These are phyloP conservation scores for Picochlorum sp. DNA, from an alignment of 139 green algal genomes.

Conservation along the genomic window DNA sequence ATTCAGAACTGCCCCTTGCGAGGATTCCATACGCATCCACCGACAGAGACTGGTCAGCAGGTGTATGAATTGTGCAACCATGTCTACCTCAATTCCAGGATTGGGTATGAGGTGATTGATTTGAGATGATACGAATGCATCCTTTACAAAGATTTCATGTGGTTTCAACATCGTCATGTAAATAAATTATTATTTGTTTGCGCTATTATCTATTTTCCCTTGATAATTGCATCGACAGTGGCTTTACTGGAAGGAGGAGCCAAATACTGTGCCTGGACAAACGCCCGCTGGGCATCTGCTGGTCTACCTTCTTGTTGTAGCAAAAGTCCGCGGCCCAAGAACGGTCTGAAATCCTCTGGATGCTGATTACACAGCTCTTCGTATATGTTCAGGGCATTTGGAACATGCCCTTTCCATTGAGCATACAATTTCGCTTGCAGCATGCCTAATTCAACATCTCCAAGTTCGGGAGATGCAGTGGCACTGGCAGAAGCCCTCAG, in stretches of 20 bases:
- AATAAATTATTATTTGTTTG: not conserved
- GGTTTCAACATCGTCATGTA: constrained; percentile 1
- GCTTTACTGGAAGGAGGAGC: constrained; percentile 13
- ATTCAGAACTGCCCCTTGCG: constrained; percentile 75
- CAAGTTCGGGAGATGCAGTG: not conserved
- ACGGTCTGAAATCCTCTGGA: constrained; percentile 33
- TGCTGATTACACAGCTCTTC: constrained; percentile 24
- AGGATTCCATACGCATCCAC: constrained; percentile 84
- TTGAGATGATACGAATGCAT: constrained; percentile 39
- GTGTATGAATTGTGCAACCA: constrained; percentile 90
- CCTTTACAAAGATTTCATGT: constrained; percentile 1
- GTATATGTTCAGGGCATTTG: constrained; percentile 32
- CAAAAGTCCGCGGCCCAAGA: constrained; percentile 36
- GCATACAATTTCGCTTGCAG: constrained; percentile 27
- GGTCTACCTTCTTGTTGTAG: constrained; percentile 24
- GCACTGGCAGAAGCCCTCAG: not conserved
- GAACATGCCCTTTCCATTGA: constrained; percentile 34
- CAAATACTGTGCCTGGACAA: constrained; percentile 35
- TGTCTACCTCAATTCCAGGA: constrained; percentile 78
- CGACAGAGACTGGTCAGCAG: constrained; percentile 60
- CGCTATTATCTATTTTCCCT: not conserved
- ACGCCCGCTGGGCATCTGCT: constrained; percentile 31
- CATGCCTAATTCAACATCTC: constrained; percentile 25
- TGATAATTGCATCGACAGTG: constrained; percentile 16
- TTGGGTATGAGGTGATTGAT: constrained; percentile 76